Conservation (phyloP, 176 grass and related monocot genomes). For the Oryza meridionalis region DNA sequence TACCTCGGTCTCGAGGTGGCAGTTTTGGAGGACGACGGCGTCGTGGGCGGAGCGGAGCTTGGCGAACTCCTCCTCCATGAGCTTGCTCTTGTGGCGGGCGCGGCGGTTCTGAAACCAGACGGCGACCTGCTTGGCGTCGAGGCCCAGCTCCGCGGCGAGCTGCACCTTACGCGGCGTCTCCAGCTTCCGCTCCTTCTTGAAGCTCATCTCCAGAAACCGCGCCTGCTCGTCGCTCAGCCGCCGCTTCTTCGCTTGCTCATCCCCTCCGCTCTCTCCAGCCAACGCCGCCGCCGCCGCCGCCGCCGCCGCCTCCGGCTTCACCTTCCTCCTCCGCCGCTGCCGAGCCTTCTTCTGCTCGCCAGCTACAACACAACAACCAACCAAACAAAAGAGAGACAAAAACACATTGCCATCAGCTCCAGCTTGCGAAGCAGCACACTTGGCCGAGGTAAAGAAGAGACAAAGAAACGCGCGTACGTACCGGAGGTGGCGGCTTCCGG, state of each 20-base stretch:
- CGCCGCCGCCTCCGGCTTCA: slow-evolving; percentile 30
- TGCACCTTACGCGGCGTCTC: slow-evolving; percentile 85
- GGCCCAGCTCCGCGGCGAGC: slow-evolving; percentile 79
- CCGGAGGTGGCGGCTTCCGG: slow-evolving; percentile 29
- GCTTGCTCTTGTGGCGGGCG: slow-evolving; percentile 96
- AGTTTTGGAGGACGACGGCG: slow-evolving; percentile 73
- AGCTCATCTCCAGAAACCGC: slow-evolving; percentile 72
- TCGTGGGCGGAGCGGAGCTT: slow-evolving; percentile 88
- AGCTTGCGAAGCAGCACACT: neutral
- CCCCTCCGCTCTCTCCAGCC: slow-evolving; percentile 25
- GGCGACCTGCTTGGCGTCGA: slow-evolving; percentile 93
- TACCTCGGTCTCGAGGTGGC: slow-evolving; percentile 90
- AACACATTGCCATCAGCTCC: neutral
- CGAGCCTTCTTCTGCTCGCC: slow-evolving; percentile 58
- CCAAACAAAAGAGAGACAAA: neutral
- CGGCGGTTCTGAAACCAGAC: slow-evolving; percentile 99
- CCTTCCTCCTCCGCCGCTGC: slow-evolving; percentile 69
- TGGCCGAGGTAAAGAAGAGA: neutral
- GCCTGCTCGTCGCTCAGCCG: slow-evolving; percentile 85
- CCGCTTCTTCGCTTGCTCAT: slow-evolving; percentile 64
- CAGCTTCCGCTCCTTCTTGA: slow-evolving; percentile 79
- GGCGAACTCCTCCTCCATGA: slow-evolving; percentile 88
- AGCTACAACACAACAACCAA: neutral
- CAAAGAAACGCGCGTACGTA: neutral
- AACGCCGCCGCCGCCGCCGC: slow-evolving; percentile 14